These are phyloP conservation scores for Patellifolia procumbens DNA, from an alignment of 179 eudicot species.

Conservation along the genomic window DNA sequence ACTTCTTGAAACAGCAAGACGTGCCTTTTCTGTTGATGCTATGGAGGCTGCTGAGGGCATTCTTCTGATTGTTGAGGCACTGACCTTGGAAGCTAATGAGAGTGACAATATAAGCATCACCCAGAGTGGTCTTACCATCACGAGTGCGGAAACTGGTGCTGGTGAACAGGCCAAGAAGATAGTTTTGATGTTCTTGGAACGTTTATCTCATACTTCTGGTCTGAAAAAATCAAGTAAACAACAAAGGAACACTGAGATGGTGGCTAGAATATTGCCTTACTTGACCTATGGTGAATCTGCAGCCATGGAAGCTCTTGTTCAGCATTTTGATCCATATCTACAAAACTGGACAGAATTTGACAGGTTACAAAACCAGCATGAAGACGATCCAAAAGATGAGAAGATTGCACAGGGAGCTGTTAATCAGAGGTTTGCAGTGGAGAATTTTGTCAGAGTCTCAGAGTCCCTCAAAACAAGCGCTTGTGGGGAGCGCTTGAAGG, in stretches of 20 bases:
- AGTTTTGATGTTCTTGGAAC: constrained; percentile 93
- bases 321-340: constrained; percentile 84
- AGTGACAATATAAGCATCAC: constrained; percentile 75
- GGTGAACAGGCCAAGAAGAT: constrained; percentile 97
- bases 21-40: constrained; percentile 97
- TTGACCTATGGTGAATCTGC: constrained; percentile 96
- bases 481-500: constrained; percentile 95
- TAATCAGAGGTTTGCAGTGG: constrained; percentile 84
- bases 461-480: constrained; percentile 96
- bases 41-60: constrained; percentile 99
- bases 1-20: constrained; percentile 95
- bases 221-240: constrained; percentile 92
- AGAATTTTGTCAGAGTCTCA: constrained; percentile 96
- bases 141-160: constrained; percentile 79
- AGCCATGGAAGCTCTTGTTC: constrained; percentile 97
- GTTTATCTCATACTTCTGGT: constrained; percentile 82
- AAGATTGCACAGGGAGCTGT: constrained; percentile 61
- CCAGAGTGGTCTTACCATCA: constrained; percentile 68
- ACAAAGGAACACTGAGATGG: constrained; percentile 99
- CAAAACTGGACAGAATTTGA: constrained; percentile 87
- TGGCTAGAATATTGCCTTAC: constrained; percentile 97
- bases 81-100: constrained; percentile 96
- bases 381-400: constrained; percentile 77
- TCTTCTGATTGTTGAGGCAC: constrained; percentile 91
- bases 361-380: constrained; percentile 62